phyloP scores from a whole-genome alignment of 2,329 filamentous ascomycete species.

The Cercospora citrullina region DNA sequence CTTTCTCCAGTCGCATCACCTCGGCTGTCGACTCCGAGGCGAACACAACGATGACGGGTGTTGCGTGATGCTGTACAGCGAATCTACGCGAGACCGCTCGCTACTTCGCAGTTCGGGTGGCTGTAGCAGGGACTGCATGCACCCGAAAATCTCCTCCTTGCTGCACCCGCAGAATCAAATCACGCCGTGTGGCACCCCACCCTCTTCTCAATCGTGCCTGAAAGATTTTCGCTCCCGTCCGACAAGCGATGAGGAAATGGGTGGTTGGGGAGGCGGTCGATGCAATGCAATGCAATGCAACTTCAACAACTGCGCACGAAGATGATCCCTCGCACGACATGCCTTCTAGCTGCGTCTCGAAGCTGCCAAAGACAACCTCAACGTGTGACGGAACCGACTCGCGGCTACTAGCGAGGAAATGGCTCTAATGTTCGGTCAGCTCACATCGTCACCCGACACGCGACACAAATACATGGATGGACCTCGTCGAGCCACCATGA shows the following conservation, averaged over 20 bases:
- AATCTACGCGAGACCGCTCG: conserved; percentile 21
- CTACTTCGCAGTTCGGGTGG: conserved; percentile 8
- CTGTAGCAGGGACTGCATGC: conserved; percentile 13
- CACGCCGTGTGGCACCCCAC: conserved; percentile 17
- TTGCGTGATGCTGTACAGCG: neutral
- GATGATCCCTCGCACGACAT: conserved; percentile 16
- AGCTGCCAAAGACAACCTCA: neutral
- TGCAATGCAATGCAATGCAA: conserved; percentile 15
- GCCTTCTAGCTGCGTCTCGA: conserved; percentile 15
- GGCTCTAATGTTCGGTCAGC: neutral
- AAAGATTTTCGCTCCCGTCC: conserved; percentile 9
- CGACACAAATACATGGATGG: neutral
- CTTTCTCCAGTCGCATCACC: neutral
- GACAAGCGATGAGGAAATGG: neutral
- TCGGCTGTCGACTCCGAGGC: neutral
- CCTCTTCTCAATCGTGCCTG: neutral
- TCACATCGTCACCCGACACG: neutral
- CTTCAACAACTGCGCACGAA: conserved; percentile 3
- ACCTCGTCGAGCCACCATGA: neutral
- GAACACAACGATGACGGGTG: neutral
- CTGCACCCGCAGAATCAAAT: conserved; percentile 21
- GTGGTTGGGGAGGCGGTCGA: conserved; percentile 12
- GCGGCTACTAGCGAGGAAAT: neutral
- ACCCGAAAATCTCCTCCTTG: conserved; percentile 22
- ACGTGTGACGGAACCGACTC: neutral